Percentiles rank a stretch among this genome's conserved stretches.
These are phyloP conservation scores for Physaria fendleri DNA, from an alignment of 345 rosid genomes.

Conservation along the genomic window DNA sequence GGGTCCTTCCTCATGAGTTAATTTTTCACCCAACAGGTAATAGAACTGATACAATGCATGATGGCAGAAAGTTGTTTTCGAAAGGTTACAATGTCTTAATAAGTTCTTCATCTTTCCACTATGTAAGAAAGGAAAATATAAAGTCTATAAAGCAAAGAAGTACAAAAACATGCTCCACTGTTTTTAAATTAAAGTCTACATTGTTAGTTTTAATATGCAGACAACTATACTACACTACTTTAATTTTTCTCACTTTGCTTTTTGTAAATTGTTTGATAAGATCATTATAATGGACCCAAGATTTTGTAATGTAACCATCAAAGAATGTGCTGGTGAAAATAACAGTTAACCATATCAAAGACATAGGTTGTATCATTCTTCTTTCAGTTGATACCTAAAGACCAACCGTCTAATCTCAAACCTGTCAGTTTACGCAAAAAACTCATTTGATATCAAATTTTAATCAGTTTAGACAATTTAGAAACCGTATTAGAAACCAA, in stretches of 20 bases:
- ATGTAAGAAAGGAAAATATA: not conserved
- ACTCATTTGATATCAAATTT: not conserved
- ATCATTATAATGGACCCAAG: slow-evolving; percentile 16
- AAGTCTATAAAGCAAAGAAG: slow-evolving; percentile 5
- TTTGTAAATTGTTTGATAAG: slow-evolving; percentile 13
- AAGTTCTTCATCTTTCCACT: not conserved
- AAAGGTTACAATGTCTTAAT: slow-evolving; percentile 21
- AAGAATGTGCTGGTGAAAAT: slow-evolving; percentile 12
- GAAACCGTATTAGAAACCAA: not conserved
- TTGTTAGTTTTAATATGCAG: not conserved
- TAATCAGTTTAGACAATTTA: not conserved
- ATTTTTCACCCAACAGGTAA: slow-evolving; percentile 3
- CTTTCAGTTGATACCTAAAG: not conserved
- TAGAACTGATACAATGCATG: slow-evolving; percentile 10
- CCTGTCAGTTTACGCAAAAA: slow-evolving; percentile 1
- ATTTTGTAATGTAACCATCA: slow-evolving; percentile 11
- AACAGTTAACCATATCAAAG: slow-evolving; percentile 14
- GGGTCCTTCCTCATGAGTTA: slow-evolving; percentile 16
- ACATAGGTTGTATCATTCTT: not conserved
- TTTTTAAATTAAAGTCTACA: not conserved
- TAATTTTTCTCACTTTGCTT: slow-evolving; percentile 4
- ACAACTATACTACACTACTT: not conserved
- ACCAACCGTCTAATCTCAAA: not conserved
- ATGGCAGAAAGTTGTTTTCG: slow-evolving; percentile 2
- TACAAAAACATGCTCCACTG: slow-evolving; percentile 2